Conservation (phyloP, 129 eudicot genomes). For the Ambrosia trifida region DNA sequence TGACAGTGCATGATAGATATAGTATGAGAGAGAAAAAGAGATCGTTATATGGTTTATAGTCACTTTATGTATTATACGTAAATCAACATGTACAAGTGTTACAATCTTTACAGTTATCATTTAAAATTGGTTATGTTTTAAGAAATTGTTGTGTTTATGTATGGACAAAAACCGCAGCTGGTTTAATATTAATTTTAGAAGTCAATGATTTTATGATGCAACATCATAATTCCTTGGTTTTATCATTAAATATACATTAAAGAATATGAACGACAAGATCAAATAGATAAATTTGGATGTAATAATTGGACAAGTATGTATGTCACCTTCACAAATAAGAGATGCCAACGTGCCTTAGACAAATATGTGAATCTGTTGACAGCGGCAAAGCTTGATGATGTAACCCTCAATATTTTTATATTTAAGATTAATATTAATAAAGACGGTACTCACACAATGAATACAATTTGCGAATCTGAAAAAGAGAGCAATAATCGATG, state of each 20-base stretch:
- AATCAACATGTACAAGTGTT: no score
- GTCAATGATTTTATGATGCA: neutral
- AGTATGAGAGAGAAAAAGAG: no score
- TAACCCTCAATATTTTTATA: conserved; percentile 1
- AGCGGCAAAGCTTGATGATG: conserved; percentile 22
- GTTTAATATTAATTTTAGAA: neutral
- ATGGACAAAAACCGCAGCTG: neutral
- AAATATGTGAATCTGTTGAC: conserved; percentile 27
- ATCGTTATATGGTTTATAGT: no score
- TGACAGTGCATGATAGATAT: no score
- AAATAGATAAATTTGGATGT: neutral
- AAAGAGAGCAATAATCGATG: no score
- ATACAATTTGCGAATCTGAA: no score
- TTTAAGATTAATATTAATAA: neutral
- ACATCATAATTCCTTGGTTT: conserved; percentile 17
- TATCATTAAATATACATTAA: neutral
- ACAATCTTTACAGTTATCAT: no score
- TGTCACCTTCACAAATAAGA: conserved; percentile 20
- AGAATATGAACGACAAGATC: neutral
- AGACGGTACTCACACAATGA: no score
- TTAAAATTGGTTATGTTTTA: no score
- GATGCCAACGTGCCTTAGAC: conserved; percentile 18
- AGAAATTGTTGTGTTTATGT: no score
- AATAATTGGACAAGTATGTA: neutral
- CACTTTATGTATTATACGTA: no score